Conservation (phyloP, 495 filamentous ascomycete genomes). For the Entonaema liquescens region DNA sequence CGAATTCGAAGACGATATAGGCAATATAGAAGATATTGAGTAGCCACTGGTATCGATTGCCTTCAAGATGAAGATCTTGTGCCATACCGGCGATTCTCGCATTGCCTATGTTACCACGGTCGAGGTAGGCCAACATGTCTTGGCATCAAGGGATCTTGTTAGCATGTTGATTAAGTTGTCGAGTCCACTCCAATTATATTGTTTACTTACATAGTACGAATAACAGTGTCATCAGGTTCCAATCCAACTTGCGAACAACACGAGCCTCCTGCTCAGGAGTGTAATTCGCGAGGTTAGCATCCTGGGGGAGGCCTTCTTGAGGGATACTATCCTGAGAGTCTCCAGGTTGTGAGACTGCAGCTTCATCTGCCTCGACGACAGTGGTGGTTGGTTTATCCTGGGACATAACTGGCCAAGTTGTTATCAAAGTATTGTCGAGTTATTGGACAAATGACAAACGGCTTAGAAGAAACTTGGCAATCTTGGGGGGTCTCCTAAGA, state of each 20-base stretch:
- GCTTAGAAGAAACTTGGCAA: conserved; percentile 8
- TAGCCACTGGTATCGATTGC: conserved; percentile 62
- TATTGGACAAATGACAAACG: background rate
- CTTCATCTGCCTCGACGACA: conserved; percentile 32
- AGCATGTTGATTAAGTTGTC: conserved; percentile 20
- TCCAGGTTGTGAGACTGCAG: conserved; percentile 2
- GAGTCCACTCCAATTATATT: background rate
- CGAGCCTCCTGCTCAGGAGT: conserved; percentile 30
- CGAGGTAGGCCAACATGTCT: conserved; percentile 48
- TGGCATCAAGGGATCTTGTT: conserved; percentile 20
- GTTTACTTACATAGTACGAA: conserved; percentile 46
- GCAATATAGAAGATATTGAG: conserved; percentile 76
- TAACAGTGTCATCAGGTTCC: conserved; percentile 47
- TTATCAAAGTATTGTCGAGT: background rate
- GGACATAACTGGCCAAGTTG: conserved; percentile 17
- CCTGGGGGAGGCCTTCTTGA: conserved; percentile 12
- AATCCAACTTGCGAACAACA: conserved; percentile 46
- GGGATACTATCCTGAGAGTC: conserved; percentile 7
- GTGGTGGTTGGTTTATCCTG: conserved; percentile 26
- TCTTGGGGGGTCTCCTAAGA: conserved; percentile 2
- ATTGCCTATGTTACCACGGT: conserved; percentile 57
- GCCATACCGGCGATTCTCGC: conserved; percentile 52
- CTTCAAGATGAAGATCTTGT: conserved; percentile 44
- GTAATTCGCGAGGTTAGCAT: background rate
- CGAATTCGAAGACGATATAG: conserved; percentile 68